Base-by-base conservation (phyloP, 1,284 basidiomycete genomes). In the Sphaerobolus stellatus region DNA sequence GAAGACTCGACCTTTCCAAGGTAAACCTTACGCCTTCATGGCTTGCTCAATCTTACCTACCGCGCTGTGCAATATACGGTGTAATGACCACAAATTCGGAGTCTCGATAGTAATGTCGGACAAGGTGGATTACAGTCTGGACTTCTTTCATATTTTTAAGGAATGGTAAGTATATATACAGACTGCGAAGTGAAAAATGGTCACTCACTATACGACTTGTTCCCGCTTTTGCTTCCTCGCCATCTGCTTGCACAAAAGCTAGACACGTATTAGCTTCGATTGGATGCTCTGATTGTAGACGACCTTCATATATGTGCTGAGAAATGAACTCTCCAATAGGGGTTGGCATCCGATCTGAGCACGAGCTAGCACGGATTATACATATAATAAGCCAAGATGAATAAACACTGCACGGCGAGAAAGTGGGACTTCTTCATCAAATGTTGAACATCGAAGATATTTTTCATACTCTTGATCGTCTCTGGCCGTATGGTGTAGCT, bases 21-120 rank as follows among this genome's bases (percentile, higher is more conserved):
- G 61, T 4, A 82, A 64, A 1, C 65, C 62, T 48, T 62, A 62
- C 0, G 47, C 56, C 53, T 75, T 71, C 59, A 89, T 72, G 7
- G 54, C 59, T 1, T n/a, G n/a, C n/a, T 69, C 58, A 60, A 85
- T 80, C 61, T 89, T 74, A 6, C 69, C 50, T 31, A n/a, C 65
- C 74, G 14, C 83, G 75, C 64, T 89, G 87, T 3, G 73, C 77
- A 63, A 86, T 84, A 75, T 88, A 89, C 1, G 86, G 86, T 6
- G 84, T 89, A 46, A 89, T 83, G 49, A 89, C 78, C 40, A 77
- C 76, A 63, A 75, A 88, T 0, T 69, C 64, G 58, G 75, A 76
- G 1, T 66, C 57, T 43, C 75, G 64, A 59, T 81, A 71, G 38
- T 84, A 75, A 38, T 75, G 68, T 36, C 66, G 56, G 31, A 80